Evolutionary conservation across 192 early-diverging fungal species (phyloP), one percentile per base, ranked within the genome.

Genomic region (Chytriomyces confervae): DNA sequence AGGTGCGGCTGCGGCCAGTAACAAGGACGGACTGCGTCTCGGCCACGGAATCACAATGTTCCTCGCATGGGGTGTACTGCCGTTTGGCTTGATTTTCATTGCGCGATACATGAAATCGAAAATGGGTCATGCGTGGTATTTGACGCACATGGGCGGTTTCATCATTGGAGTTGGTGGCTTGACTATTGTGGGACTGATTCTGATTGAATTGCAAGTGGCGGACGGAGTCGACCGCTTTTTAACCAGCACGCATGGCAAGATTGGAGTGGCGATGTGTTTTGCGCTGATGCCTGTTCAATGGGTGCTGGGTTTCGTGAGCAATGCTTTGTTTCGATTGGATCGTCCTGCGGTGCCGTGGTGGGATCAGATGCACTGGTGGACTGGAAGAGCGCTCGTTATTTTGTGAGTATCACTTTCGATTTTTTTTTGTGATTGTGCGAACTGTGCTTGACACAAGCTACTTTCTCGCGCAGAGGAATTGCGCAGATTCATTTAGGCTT

Each of bases 311-410:
- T 69, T 84, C 43, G 77, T 82, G 4, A 18, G 47, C 16, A 76
- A 85, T 69, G 24, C 60, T 18, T 11, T 82, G 66, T 85, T 66
- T 43, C n/a, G 13, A 5, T n/a, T 65, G 36, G 79, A 80, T 5
- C 18, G 84, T 23, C 70, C 51, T 6, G n/a, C 13, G 47, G 62
- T 81, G 23, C 84, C 84, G 44, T 80, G 76, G 77, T 80, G 77
- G 80, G 84, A 85, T 60, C 29, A 72, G 36, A 27, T 79, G 50
- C 83, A 84, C 72, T 84, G 83, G 83, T 83, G 72, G 79, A 24
- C 53, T 16, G 81, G 81, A 57, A 51, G 71, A 8, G n/a, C 51
- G 43, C 24, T 84, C 60, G 48, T 77, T n/a, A 61, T 87, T 65
- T 60, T 60, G 13, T 60, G 13, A n/a, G 57, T 20, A 57, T n/a